Percentiles rank a stretch among this genome's conserved stretches.
Evolutionary conservation across 306 rosid species (phyloP).

Genomic region (Vachellia pachyceras): DNA sequence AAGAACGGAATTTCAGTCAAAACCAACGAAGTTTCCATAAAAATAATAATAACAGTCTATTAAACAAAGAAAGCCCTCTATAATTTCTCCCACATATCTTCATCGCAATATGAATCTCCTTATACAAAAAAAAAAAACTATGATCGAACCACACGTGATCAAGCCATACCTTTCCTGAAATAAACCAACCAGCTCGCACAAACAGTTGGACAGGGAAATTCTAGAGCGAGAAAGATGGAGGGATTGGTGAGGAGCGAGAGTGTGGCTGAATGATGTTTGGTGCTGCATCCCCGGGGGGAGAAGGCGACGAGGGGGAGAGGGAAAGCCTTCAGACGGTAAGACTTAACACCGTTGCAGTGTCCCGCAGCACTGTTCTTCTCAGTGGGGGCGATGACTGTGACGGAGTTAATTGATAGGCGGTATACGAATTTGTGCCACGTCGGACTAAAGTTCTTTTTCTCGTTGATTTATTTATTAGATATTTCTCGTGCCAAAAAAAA

Average conservation of each 20-base stretch:
- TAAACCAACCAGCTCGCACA: slow-evolving; percentile 2
- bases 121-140: slow-evolving; percentile 29
- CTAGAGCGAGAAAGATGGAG: background rate
- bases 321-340: slow-evolving; percentile 7
- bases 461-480: background rate
- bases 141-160: slow-evolving; percentile 20
- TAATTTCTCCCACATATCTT: background rate
- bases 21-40: slow-evolving; percentile 9
- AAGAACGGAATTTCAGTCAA: slow-evolving; percentile 38
- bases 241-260: background rate
- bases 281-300: slow-evolving; percentile 1
- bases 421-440: slow-evolving; percentile 25
- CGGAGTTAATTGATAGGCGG: slow-evolving; percentile 16
- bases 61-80: background rate
- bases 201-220: background rate
- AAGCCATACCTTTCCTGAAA: slow-evolving; percentile 40
- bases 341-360: slow-evolving; percentile 10
- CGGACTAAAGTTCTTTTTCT: background rate
- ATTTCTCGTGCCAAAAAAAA: background rate
- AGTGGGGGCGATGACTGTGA: background rate
- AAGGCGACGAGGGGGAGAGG: background rate
- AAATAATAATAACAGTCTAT: background rate
- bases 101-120: slow-evolving; percentile 7
- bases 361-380: background rate
- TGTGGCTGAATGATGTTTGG: slow-evolving; percentile 5